Base-by-base conservation (phyloP, 352 stramenopile genomes). In the Phytophthora europaea region DNA sequence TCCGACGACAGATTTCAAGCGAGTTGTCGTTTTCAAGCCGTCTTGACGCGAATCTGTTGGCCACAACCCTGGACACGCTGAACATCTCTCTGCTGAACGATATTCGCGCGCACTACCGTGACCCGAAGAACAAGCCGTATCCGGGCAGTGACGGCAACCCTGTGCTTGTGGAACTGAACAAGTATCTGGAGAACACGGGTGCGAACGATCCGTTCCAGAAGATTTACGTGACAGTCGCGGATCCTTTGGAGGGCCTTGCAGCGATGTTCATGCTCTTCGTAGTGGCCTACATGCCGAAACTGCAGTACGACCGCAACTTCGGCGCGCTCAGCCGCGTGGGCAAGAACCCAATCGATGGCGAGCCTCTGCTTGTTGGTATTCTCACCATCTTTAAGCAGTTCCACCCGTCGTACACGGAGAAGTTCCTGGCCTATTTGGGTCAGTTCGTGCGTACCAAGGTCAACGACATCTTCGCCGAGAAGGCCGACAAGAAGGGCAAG, bases 361-460 rank as follows among this genome's bases (percentile, higher is more conserved):
- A 96, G 71, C 92, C 94, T 52, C 70, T 99, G 58, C 82, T 98
- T 33, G 79, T 97, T 23, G 96, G 96, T 10, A 94, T 98, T 45
- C 73, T 94, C 20, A 98, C 95, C 6, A 86, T 99, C 40, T 88
- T 99, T 61, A 98, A 98, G 77, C 96, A 99, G 78, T 98, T 99
- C 75, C 95, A 99, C 76, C 92, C 94, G 60, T 97, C 92, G 26
- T 98, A 98, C 80, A 95, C 91, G n/a, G 86, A 97, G 62, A 94
- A 95, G 59, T 97, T 98, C 61, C 80, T 99, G 16, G 85, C 90
- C 22, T 98, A 98, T 65, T 71, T 98, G 65, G 93, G 94, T 7
- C 96, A 99, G 79, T 98, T 94, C 70, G 91, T 98, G 51, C 91
- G 94, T 33, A 88, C 94, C 12, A 97, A 93, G 69, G 87, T 95